Evolutionary conservation across 768 basidiomycete species (phyloP), one percentile per base, ranked within the genome.

Genomic region (Russula brevipes): DNA sequence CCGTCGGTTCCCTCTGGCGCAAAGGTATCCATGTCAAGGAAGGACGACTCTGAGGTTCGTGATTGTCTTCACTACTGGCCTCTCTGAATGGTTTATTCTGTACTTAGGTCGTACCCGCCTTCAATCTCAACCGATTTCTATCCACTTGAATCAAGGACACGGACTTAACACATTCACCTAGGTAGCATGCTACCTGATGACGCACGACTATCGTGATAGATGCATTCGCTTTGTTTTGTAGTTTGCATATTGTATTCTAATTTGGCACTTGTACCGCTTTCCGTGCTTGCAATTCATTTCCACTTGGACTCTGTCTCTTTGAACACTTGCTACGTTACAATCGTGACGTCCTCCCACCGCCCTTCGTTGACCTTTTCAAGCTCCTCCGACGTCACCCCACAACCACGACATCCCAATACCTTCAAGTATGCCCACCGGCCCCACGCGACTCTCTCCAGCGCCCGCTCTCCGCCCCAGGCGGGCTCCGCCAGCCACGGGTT

Each of bases 321-420:
- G 24, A 51, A 16, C 17, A 14, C 33, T 33, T 31, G 31, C 42
- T 66, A 81, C 60, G 72, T 75, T 63, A 87, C 68, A 65, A 87
- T 70, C 47, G 72, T 73, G 39, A 91, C 76, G 69, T 87, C 86
- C 62, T 82, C 81, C 87, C 87, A 88, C 64, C 86, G 80, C 0
- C 82, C 81, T 68, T 77, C 74, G 67, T 89, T 88, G 45, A 90
- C 69, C 58, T 74, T 78, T 42, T 60, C 65, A 24, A 80, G 57
- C 36, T 84, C 70, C n/a, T 72, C 76, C 45, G 69, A 69, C 2
- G 81, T 75, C 31, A 86, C 68, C 50, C 72, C 69, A 72, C 85
- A 88, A 46, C 72, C 81, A 65, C 86, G 75, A 56, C 87, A 70
- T 1, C 85, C 87, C 35, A 90, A 71, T 12, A 83, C 74, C 61